Conservation (phyloP, 192 early-diverging fungal species). For the Funneliformis geosporum region DNA sequence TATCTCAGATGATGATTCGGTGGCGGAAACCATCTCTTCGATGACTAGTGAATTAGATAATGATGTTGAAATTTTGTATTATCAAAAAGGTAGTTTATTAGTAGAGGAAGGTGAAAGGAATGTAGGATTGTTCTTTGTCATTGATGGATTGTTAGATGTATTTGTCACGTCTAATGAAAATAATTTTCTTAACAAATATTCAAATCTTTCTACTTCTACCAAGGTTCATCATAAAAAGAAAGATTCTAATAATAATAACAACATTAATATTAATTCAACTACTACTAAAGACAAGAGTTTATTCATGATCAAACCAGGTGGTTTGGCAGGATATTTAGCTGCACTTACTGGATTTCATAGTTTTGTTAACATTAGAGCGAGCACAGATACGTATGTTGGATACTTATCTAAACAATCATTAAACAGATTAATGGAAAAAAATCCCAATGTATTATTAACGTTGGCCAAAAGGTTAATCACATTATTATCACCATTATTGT, state of each 20-base stretch:
- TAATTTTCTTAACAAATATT: conserved; percentile 26
- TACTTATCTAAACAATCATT: conserved; percentile 81
- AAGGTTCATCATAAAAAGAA: conserved; percentile 33
- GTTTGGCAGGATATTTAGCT: conserved; percentile 89
- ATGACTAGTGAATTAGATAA: conserved; percentile 49
- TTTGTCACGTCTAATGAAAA: conserved; percentile 50
- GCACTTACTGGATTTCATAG: conserved; percentile 90
- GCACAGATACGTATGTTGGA: conserved; percentile 81
- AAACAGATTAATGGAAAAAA: conserved; percentile 82
- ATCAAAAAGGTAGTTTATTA: conserved; percentile 70
- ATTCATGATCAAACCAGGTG: conserved; percentile 82
- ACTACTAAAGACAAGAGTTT: conserved; percentile 36
- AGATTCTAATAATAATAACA: conserved; percentile 40
- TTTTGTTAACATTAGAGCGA: conserved; percentile 81
- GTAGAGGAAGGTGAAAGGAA: conserved; percentile 83
- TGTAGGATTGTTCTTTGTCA: conserved; percentile 86
- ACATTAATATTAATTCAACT: conserved; percentile 16
- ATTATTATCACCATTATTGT: conserved; percentile 72
- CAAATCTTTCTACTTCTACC: conserved; percentile 33
- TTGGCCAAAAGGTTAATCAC: conserved; percentile 86
- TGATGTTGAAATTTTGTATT: conserved; percentile 74
- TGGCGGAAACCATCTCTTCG: conserved; percentile 28
- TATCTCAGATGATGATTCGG: conserved; percentile 31
- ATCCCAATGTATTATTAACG: conserved; percentile 82
- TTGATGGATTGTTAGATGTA: conserved; percentile 86